These are phyloP conservation scores for Harringtonia lauricola DNA, from an alignment of 2,329 filamentous ascomycete genomes.

Conservation along the genomic window DNA sequence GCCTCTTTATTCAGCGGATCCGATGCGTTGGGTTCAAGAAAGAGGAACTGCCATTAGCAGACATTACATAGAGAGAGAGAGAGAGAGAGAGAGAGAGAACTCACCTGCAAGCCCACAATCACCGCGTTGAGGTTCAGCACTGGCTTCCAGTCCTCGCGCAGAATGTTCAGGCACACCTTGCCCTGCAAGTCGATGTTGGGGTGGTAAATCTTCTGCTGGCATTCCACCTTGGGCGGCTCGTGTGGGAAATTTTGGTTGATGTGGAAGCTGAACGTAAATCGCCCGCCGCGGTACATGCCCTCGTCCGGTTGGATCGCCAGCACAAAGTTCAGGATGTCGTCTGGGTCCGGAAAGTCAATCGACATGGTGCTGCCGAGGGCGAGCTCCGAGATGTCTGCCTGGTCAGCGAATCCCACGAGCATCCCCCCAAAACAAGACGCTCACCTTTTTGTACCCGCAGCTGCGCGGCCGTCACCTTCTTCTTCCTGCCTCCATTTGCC, in stretches of 20 bases:
- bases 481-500: conserved; percentile 68
- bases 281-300: conserved; percentile 76
- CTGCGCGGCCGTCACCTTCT: conserved; percentile 96
- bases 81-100: conserved; percentile 9
- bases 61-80: conserved; percentile 21
- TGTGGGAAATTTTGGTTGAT: conserved; percentile 96
- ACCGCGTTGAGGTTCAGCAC: conserved; percentile 94
- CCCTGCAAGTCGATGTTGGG: conserved; percentile 97
- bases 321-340: conserved; percentile 77
- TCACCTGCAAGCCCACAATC: conserved; percentile 85
- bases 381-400: conserved; percentile 68
- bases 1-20: conserved; percentile 99
- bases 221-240: conserved; percentile 94
- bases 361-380: conserved; percentile 71
- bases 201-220: conserved; percentile 97
- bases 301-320: conserved; percentile 78
- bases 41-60: conserved; percentile 55
- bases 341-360: conserved; percentile 69
- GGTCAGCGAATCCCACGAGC: conserved; percentile 1
- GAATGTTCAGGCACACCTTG: conserved; percentile 95
- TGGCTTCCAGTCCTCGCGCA: conserved; percentile 98
- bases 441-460: conserved; percentile 90
- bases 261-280: conserved; percentile 80
- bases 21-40: conserved; percentile 92
- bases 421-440: conserved; percentile 6